These are phyloP conservation scores for Candida glaebosa DNA, from an alignment of 805 yeast genomes.

Conservation along the genomic window DNA sequence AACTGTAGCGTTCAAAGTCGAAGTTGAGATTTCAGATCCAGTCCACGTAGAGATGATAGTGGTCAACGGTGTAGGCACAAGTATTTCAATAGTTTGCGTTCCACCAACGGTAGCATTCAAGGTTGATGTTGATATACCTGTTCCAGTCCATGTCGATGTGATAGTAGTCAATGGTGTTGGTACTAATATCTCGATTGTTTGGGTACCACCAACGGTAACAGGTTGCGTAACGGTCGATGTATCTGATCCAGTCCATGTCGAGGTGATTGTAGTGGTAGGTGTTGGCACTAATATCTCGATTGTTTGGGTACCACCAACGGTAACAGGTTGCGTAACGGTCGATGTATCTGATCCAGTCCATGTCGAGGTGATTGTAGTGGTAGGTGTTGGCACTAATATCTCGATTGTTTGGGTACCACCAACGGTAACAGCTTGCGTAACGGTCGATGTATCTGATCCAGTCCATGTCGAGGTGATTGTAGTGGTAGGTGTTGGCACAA, in stretches of 20 bases:
- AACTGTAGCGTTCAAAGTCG: too few species aligned
- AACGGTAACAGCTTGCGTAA: conserved; percentile 8
- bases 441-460: conserved; percentile 9
- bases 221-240: not conserved
- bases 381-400: conserved; percentile 10
- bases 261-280: conserved; percentile 12
- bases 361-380: conserved; percentile 12
- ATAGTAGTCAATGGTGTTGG: conserved; percentile 13
- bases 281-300: conserved; percentile 9
- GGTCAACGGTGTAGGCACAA: conserved; percentile 11
- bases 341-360: conserved; percentile 11
- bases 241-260: conserved; percentile 7
- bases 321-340: conserved; percentile 8
- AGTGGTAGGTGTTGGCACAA: conserved; percentile 15
- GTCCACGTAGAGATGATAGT: conserved; percentile 11
- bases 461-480: conserved; percentile 9
- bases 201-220: conserved; percentile 3
- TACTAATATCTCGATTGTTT: conserved; percentile 1
- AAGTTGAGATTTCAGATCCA: too few species aligned
- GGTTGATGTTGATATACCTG: conserved; percentile 12
- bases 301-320: conserved; percentile 11
- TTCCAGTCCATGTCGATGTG: conserved; percentile 9
- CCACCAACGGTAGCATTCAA: conserved; percentile 7
- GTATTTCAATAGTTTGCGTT: conserved; percentile 12
- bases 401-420: conserved; percentile 8